Conservation (phyloP, 2,329 filamentous ascomycete species). For the Claviceps lovelessii region DNA sequence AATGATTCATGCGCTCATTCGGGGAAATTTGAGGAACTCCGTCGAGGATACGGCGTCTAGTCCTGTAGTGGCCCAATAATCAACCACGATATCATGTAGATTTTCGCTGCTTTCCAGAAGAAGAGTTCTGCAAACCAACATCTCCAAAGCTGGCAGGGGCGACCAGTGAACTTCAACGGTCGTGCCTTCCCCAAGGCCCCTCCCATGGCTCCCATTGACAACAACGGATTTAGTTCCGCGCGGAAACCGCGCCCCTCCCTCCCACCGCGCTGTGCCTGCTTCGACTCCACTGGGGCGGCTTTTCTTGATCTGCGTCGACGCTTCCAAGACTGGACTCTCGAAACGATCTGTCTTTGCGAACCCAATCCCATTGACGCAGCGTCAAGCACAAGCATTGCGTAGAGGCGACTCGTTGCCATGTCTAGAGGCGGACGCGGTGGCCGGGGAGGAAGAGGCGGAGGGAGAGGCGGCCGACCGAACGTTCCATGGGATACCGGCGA, state of each 20-base stretch:
- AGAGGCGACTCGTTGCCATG: conserved; percentile 20
- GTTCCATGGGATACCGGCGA: conserved; percentile 39
- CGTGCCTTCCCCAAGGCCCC: too few relatives aligned
- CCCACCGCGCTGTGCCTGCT: not conserved
- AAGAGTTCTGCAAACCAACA: not conserved
- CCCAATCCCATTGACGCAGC: not conserved
- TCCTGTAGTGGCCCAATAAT: not conserved
- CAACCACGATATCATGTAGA: not conserved
- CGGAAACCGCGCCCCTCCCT: too few relatives aligned
- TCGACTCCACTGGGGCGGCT: not conserved
- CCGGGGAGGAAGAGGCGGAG: conserved; percentile 33
- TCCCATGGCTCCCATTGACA: too few relatives aligned
- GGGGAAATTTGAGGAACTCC: not conserved
- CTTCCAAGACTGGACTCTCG: not conserved
- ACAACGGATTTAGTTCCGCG: too few relatives aligned
- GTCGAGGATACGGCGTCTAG: not conserved
- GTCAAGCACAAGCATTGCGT: not conserved
- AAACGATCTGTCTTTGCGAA: not conserved
- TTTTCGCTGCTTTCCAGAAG: not conserved
- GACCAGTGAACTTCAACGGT: too few relatives aligned
- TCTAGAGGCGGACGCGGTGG: conserved; percentile 40
- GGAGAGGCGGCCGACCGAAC: conserved; percentile 30
- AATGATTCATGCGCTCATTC: conserved; percentile 19
- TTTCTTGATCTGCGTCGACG: not conserved
- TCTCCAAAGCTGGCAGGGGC: not conserved